Conservation (phyloP, 176 grass and related monocot genomes). For the Tillandsia fasciculata region DNA sequence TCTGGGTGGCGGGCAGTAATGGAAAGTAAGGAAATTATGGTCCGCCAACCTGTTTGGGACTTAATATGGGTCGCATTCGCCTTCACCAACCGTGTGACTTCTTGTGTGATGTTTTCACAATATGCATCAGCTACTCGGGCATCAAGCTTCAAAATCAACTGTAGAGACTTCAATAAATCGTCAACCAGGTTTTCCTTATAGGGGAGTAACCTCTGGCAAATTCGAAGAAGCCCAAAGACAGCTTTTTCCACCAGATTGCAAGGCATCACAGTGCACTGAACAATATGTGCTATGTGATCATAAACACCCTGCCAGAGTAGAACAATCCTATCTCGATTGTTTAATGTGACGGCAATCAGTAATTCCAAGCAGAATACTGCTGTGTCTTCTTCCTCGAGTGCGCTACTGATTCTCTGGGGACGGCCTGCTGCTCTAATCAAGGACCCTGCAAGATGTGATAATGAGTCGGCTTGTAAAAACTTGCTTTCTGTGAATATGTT, state of each 20-base stretch:
- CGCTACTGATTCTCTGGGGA: conserved; percentile 64
- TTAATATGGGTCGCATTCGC: conserved; percentile 86
- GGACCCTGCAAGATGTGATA: conserved; percentile 59
- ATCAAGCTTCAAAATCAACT: conserved; percentile 91
- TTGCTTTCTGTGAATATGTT: conserved; percentile 93
- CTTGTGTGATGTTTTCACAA: conserved; percentile 92
- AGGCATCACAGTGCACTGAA: conserved; percentile 92
- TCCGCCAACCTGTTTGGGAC: conserved; percentile 95
- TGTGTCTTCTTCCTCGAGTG: conserved; percentile 70
- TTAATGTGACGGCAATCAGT: conserved; percentile 81
- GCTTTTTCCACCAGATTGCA: conserved; percentile 95
- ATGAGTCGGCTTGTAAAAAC: conserved; percentile 84
- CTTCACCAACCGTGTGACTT: conserved; percentile 77
- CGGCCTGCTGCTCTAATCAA: conserved; percentile 67
- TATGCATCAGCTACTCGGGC: conserved; percentile 98
- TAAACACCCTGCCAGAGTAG: conserved; percentile 88
- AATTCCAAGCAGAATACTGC: conserved; percentile 93
- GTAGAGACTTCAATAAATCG: conserved; percentile 79
- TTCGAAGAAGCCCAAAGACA: conserved; percentile 83
- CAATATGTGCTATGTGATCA: conserved; percentile 89
- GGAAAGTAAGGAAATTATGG: conserved; percentile 77
- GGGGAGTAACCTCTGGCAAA: conserved; percentile 90
- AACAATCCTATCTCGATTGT: conserved; percentile 90
- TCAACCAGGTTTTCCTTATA: conserved; percentile 92
- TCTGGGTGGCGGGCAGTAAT: conserved; percentile 94